Evolutionary conservation across 345 rosid genomes (phyloP).

Genomic region (Acer negundo): DNA sequence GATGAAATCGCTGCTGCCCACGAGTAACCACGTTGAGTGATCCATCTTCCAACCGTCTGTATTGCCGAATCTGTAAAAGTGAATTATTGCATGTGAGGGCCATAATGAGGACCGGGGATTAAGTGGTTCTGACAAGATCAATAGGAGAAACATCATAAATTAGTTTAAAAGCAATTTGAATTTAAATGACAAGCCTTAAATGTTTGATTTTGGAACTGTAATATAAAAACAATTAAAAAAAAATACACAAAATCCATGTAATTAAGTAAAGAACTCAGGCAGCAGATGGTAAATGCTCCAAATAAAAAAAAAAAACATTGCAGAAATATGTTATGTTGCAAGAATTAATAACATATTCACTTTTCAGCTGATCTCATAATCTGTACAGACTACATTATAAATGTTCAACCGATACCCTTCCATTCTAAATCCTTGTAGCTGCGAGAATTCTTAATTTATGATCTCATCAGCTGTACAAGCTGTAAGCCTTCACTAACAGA

Average conservation of each 20-base stretch:
- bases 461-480: background rate
- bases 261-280: background rate
- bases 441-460: no score
- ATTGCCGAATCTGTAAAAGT: constrained; percentile 75
- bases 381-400: background rate
- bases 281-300: background rate
- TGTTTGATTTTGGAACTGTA: background rate
- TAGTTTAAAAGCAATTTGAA: background rate
- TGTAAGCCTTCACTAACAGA: background rate
- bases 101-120: background rate
- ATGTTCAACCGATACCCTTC: background rate
- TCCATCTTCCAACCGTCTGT: constrained; percentile 79
- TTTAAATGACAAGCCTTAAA: background rate
- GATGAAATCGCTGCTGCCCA: constrained; percentile 83
- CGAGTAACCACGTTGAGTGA: constrained; percentile 87
- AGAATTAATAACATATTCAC: background rate
- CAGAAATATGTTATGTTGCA: background rate
- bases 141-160: background rate
- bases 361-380: background rate
- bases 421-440: background rate
- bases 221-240: background rate
- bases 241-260: background rate
- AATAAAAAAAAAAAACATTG: background rate
- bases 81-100: background rate
- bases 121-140: no score